Conservation (phyloP, 2,329 filamentous ascomycete species). For the Aspergillus pseudonomiae region DNA sequence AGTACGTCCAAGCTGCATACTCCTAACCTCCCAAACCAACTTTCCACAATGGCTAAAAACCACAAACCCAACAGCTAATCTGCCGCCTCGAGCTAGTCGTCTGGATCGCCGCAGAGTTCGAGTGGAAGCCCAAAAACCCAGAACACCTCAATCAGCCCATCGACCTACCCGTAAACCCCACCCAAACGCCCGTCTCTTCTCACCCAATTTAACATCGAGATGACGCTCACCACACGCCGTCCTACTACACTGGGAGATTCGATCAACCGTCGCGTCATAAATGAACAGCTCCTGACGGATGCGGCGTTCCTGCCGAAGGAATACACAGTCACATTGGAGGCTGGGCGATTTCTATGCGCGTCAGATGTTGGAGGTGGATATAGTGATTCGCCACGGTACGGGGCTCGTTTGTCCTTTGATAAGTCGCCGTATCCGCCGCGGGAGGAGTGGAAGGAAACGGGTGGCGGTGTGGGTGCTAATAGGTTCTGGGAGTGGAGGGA, state of each 20-base stretch:
- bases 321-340: not conserved
- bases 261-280: not conserved
- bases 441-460: not conserved
- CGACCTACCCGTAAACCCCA: not conserved
- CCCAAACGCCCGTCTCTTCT: not conserved
- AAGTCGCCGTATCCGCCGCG: not conserved
- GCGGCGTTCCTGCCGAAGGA: not conserved
- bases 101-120: not conserved
- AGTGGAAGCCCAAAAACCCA: not conserved
- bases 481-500: not conserved
- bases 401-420: not conserved
- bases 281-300: not conserved
- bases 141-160: not conserved
- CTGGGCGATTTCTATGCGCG: not conserved
- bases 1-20: not conserved
- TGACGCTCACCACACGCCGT: not conserved
- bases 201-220: not conserved
- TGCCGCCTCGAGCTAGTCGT: not conserved
- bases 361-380: not conserved
- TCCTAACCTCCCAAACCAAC: no score
- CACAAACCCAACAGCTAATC: not conserved
- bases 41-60: not conserved
- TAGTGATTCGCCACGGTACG: not conserved
- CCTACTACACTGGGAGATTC: not conserved
- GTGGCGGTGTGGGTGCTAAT: no score